A percentile compares a stretch with the other conserved stretches of the same genome.
phyloP scores from a whole-genome alignment of 2,329 filamentous ascomycete species.

The Talaromyces atroroseus region DNA sequence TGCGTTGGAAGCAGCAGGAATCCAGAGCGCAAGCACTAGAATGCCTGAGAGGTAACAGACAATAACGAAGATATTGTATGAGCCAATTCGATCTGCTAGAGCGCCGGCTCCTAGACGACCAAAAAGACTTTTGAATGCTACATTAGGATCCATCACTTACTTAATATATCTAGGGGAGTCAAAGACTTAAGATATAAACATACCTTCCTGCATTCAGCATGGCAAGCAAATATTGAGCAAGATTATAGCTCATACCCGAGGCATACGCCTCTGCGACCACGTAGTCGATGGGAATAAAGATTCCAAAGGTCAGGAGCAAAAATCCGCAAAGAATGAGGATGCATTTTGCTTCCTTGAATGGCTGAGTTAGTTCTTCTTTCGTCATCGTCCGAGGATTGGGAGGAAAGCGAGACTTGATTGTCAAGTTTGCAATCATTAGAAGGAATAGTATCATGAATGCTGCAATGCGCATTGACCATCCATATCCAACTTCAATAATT shows the following conservation, averaged over 20 bases:
- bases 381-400: constrained; percentile 17
- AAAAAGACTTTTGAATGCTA: constrained; percentile 37
- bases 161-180: too few relatives aligned
- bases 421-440: constrained; percentile 49
- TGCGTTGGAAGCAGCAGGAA: constrained; percentile 46
- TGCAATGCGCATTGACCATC: constrained; percentile 54
- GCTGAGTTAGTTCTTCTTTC: constrained; percentile 18
- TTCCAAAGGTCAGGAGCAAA: constrained; percentile 56
- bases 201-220: constrained; percentile 49
- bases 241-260: constrained; percentile 43
- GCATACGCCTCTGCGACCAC: constrained; percentile 42
- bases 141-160: not conserved
- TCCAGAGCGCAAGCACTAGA: constrained; percentile 50
- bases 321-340: constrained; percentile 29
- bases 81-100: constrained; percentile 50
- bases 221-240: constrained; percentile 50
- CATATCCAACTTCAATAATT: constrained; percentile 49
- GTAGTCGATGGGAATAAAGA: constrained; percentile 55
- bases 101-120: constrained; percentile 53
- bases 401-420: constrained; percentile 45
- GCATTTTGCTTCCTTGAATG: constrained; percentile 21
- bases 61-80: constrained; percentile 50
- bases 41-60: constrained; percentile 44
- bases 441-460: constrained; percentile 58
- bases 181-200: not conserved